These are phyloP conservation scores for Beauveria sp. DNA, from an alignment of 2,329 filamentous ascomycete genomes.

Conservation along the genomic window DNA sequence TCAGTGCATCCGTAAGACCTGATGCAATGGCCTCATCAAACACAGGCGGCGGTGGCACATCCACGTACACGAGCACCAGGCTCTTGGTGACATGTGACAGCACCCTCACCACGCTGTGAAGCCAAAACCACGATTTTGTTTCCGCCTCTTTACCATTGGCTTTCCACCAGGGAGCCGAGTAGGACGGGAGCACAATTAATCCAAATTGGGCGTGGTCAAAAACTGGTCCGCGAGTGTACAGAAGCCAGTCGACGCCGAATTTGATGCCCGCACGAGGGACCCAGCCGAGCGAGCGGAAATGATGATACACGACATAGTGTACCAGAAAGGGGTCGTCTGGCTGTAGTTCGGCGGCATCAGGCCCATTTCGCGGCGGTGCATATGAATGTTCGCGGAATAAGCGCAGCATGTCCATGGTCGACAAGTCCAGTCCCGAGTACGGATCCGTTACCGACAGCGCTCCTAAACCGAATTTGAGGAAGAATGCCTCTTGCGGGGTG, in stretches of 20 bases:
- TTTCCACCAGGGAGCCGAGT: slow-evolving; percentile 67
- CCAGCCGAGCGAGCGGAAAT: slow-evolving; percentile 94
- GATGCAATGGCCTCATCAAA: slow-evolving; percentile 35
- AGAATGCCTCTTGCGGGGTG: slow-evolving; percentile 85
- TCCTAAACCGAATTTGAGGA: slow-evolving; percentile 75
- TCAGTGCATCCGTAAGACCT: slow-evolving; percentile 57
- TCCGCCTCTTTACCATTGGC: slow-evolving; percentile 42
- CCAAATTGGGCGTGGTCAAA: slow-evolving; percentile 96
- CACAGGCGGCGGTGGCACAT: slow-evolving; percentile 64
- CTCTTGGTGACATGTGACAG: slow-evolving; percentile 87
- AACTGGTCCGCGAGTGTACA: slow-evolving; percentile 87
- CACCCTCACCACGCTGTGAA: slow-evolving; percentile 85
- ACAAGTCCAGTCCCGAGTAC: slow-evolving; percentile 35
- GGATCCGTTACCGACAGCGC: slow-evolving; percentile 56
- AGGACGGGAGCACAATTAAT: slow-evolving; percentile 75
- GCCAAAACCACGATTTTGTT: slow-evolving; percentile 64
- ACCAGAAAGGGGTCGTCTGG: slow-evolving; percentile 81
- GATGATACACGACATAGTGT: slow-evolving; percentile 86
- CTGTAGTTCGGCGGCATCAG: slow-evolving; percentile 37
- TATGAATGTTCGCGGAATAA: slow-evolving; percentile 64
- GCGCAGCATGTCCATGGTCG: slow-evolving; percentile 50
- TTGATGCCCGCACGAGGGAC: slow-evolving; percentile 88
- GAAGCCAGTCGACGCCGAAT: slow-evolving; percentile 89
- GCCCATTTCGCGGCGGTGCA: slow-evolving; percentile 49
- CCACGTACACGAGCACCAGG: slow-evolving; percentile 82